phyloP scores from a whole-genome alignment of 2,329 filamentous ascomycete genomes.

The Uncinocarpus reesii region DNA sequence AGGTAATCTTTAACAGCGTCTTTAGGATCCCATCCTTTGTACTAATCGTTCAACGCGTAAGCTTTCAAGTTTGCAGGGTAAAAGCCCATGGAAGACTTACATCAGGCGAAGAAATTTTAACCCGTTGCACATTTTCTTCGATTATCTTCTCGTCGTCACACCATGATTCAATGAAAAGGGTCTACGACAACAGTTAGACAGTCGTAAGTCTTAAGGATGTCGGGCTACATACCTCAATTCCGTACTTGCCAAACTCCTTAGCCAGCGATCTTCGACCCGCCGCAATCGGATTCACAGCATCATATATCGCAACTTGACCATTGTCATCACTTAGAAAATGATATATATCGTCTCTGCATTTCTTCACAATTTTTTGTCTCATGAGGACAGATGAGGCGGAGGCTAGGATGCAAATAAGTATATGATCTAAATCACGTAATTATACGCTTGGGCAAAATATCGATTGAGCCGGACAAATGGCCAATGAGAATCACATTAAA shows the following conservation, averaged over 20 bases:
- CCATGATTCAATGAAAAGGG: conserved; percentile 90
- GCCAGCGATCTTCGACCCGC: conserved; percentile 72
- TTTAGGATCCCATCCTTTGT: conserved; percentile 80
- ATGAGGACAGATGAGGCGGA: conserved; percentile 85
- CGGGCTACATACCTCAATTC: conserved; percentile 58
- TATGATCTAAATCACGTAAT: conserved; percentile 16
- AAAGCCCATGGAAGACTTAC: conserved; percentile 40
- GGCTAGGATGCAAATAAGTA: conserved; percentile 34
- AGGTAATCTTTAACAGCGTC: conserved; percentile 90
- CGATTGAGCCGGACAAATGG: no score
- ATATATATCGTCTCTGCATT: conserved; percentile 94
- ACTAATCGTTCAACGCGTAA: conserved; percentile 41
- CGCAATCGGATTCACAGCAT: conserved; percentile 88
- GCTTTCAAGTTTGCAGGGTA: neutral
- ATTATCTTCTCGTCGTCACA: conserved; percentile 91
- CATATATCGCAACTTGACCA: conserved; percentile 95
- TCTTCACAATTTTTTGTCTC: conserved; percentile 93
- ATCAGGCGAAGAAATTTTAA: conserved; percentile 96
- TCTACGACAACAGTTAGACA: no score
- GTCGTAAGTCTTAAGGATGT: no score
- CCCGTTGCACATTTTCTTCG: conserved; percentile 89
- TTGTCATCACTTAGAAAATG: conserved; percentile 94
- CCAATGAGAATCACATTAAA: no score
- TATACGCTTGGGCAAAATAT: no score
- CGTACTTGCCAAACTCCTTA: conserved; percentile 95